Evolutionary conservation across 108 stramenopile species (phyloP).

Genomic region (Discostella pseudostelligera): DNA sequence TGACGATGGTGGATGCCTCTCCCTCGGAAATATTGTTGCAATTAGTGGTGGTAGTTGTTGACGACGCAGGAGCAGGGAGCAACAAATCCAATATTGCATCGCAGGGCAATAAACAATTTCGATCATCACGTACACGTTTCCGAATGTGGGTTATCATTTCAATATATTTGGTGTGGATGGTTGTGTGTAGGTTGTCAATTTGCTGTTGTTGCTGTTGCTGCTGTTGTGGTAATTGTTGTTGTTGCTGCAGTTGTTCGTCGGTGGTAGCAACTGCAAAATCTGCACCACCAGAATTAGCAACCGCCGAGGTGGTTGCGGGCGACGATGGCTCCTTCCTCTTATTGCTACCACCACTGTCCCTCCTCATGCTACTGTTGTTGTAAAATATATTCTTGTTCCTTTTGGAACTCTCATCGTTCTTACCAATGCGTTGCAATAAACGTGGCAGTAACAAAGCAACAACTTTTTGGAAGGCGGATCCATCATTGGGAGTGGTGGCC

Average conservation of each 20-base stretch:
- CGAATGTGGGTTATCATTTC: slow-evolving; percentile 75
- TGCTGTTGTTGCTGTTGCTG: slow-evolving; percentile 3
- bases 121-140: slow-evolving; percentile 75
- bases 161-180: slow-evolving; percentile 69
- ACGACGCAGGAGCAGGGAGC: not conserved
- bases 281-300: not conserved
- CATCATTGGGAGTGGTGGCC: slow-evolving; percentile 59
- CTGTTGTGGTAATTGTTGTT: slow-evolving; percentile 1
- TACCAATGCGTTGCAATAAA: slow-evolving; percentile 67
- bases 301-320: not conserved
- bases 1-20: too few relatives aligned
- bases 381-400: not conserved
- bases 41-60: not conserved
- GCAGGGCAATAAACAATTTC: slow-evolving; percentile 54
- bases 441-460: slow-evolving; percentile 67
- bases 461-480: slow-evolving; percentile 51
- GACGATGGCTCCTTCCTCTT: slow-evolving; percentile 29
- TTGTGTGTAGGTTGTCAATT: slow-evolving; percentile 33
- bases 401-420: slow-evolving; percentile 54
- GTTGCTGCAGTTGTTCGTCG: not conserved
- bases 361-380: not conserved
- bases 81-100: slow-evolving; percentile 55
- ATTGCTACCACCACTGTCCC: slow-evolving; percentile 1
- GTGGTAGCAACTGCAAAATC: not conserved
- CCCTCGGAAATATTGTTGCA: not conserved